A percentile compares a stretch with the other conserved stretches of the same genome.
Conservation (phyloP, 495 filamentous ascomycete species). For the Lophiotrema nucula region DNA sequence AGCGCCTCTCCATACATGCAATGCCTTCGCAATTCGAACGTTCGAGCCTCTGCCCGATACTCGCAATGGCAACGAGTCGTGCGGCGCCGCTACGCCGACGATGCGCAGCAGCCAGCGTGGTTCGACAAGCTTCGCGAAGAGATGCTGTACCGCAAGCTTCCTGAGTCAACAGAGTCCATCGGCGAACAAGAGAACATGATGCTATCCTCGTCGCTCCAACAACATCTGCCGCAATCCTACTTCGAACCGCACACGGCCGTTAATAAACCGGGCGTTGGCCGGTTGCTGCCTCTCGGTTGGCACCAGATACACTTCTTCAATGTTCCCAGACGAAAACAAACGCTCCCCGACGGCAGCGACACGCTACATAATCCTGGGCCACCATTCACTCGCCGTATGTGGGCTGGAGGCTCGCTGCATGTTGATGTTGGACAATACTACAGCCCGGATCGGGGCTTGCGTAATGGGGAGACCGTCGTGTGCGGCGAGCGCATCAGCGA, state of each 20-base stretch:
- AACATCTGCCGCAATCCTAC: background rate
- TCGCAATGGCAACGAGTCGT: no score
- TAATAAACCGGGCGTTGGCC: background rate
- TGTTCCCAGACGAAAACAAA: slow-evolving; percentile 22
- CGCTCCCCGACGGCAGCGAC: slow-evolving; percentile 47
- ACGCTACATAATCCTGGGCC: slow-evolving; percentile 42
- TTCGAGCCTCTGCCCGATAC: no score
- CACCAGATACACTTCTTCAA: slow-evolving; percentile 47
- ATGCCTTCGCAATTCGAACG: no score
- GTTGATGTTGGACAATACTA: slow-evolving; percentile 31
- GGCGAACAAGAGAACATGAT: background rate
- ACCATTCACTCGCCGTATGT: slow-evolving; percentile 45
- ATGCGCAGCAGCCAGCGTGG: background rate
- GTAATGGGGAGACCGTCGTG: slow-evolving; percentile 45
- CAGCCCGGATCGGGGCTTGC: background rate
- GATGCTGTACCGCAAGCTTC: slow-evolving; percentile 12
- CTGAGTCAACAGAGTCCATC: background rate
- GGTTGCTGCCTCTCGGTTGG: slow-evolving; percentile 34
- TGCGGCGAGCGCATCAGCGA: slow-evolving; percentile 67
- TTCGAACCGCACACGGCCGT: no score
- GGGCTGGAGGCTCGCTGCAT: slow-evolving; percentile 43
- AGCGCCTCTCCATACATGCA: no score
- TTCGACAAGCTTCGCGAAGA: slow-evolving; percentile 4
- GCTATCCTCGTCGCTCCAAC: background rate
- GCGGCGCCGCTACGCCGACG: background rate